Base-by-base conservation (phyloP, 306 rosid genomes). In the Morella rubra region DNA sequence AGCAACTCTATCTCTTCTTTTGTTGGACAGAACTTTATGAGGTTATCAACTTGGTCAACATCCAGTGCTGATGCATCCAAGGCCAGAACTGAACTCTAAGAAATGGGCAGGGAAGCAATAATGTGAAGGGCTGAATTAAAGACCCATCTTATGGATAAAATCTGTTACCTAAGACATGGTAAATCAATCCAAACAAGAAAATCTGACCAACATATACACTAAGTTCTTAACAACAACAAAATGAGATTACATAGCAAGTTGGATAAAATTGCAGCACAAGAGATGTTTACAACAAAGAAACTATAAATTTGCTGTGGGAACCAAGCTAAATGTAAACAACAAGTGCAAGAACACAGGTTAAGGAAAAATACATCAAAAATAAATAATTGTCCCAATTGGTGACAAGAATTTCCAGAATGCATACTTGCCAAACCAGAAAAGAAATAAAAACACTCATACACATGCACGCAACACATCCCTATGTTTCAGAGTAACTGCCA, bases 1-100 rank as follows among this genome's bases (percentile, higher is more conserved):
- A 96, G 92, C 50, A 75, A 69, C 27, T 95, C 98, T 86, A 88
- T 95, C 82, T 95, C 99, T 91, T 95, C 99, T 84, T 95, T 95
- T 50, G 97, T 92, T 51, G 97, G 99, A 80, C 93, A 84, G 81
- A 92, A 95, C 79, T 95, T 95, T 84, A 95, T 89, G 77, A 95
- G 99, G 86, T 95, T 95, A 86, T 95, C 99, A 83, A 95, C 84
- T 81, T 92, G 97, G 85, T 95, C 99, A 41, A 81, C 84, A 79
- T 89, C 87, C 76, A 95, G 85, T 42, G 88, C 91, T 47, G 88
- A 85, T 19, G 89, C 97, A 53, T 91, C 99, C 91, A 95, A 79
- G 74, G 97, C 89, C 64, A 95, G 97, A 58, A 92, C 89, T 44
- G 88, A 81, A 67, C 87, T 47, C 99, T 95, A 80, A 83, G 74